Percentiles rank a stretch among this genome's conserved stretches.
These are phyloP conservation scores for Umbellularia californica DNA, from an alignment of 164 flowering plant species.

Conservation along the genomic window DNA sequence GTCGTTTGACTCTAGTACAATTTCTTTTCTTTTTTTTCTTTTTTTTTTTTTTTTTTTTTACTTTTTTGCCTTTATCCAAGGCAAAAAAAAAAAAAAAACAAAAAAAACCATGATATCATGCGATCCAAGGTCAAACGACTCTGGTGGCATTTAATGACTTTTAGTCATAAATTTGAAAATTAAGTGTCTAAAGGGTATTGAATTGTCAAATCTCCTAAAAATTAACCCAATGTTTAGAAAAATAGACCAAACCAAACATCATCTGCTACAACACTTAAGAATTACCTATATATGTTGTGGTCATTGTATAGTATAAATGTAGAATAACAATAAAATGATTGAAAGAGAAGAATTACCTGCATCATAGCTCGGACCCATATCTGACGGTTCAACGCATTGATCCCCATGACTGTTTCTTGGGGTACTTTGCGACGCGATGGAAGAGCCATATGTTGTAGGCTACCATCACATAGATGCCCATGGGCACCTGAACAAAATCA, in stretches of 20 bases:
- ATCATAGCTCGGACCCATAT: conserved; percentile 79
- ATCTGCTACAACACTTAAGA: background rate
- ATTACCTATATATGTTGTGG: background rate
- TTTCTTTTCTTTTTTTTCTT: too few species aligned
- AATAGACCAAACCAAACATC: background rate
- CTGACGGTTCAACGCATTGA: conserved; percentile 69
- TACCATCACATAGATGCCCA: conserved; percentile 46
- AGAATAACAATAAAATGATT: background rate
- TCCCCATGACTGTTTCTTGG: conserved; percentile 60
- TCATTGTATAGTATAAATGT: background rate
- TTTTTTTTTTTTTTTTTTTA: too few species aligned
- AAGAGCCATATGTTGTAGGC: conserved; percentile 71
- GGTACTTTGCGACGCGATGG: conserved; percentile 37
- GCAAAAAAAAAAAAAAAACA: too few species aligned
- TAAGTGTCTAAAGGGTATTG: too few species aligned
- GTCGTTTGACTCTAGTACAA: too few species aligned
- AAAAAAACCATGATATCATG: too few species aligned
- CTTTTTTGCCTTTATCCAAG: too few species aligned
- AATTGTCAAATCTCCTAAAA: too few species aligned
- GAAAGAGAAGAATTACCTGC: conserved; percentile 39
- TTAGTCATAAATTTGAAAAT: too few species aligned
- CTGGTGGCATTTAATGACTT: too few species aligned
- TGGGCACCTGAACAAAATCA: conserved; percentile 57
- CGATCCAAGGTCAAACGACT: too few species aligned
- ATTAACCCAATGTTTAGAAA: background rate